phyloP scores from a whole-genome alignment of 1,139 yeast species.

The Suhomyces bribrorum region DNA sequence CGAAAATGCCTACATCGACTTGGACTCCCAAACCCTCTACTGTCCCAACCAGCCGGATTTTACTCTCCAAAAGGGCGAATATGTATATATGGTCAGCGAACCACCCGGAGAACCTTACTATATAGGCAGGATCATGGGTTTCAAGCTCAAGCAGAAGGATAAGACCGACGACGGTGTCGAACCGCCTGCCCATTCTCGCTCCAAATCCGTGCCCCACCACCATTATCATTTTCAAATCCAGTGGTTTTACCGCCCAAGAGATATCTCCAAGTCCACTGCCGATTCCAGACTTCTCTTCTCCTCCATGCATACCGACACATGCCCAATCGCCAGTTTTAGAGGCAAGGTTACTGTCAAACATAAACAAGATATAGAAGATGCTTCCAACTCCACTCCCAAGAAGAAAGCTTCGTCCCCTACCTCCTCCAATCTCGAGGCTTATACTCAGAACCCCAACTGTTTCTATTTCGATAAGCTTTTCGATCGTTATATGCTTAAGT shows the following conservation, averaged over 20 bases:
- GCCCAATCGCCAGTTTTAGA: constrained; percentile 75
- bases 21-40: constrained; percentile 30
- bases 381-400: constrained; percentile 1
- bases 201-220: constrained; percentile 35
- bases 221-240: constrained; percentile 69
- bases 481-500: constrained; percentile 82
- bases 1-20: constrained; percentile 37
- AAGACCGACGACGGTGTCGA: constrained; percentile 2
- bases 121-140: constrained; percentile 82
- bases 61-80: constrained; percentile 55
- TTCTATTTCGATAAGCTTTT: constrained; percentile 87
- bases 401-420: constrained; percentile 21
- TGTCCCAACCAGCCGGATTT: constrained; percentile 38
- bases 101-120: constrained; percentile 97
- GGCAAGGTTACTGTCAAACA: constrained; percentile 76
- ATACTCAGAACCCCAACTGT: constrained; percentile 58
- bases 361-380: constrained; percentile 61
- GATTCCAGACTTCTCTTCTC: constrained; percentile 81
- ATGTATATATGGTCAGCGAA: constrained; percentile 82
- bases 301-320: constrained; percentile 82
- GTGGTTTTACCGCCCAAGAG: constrained; percentile 92
- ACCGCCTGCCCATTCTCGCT: neutral
- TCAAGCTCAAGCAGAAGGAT: constrained; percentile 42
- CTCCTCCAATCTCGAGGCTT: constrained; percentile 43
- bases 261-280: constrained; percentile 63